These are phyloP conservation scores for Fusarium sp. DNA, from an alignment of 2,329 filamentous ascomycete genomes.

Conservation along the genomic window DNA sequence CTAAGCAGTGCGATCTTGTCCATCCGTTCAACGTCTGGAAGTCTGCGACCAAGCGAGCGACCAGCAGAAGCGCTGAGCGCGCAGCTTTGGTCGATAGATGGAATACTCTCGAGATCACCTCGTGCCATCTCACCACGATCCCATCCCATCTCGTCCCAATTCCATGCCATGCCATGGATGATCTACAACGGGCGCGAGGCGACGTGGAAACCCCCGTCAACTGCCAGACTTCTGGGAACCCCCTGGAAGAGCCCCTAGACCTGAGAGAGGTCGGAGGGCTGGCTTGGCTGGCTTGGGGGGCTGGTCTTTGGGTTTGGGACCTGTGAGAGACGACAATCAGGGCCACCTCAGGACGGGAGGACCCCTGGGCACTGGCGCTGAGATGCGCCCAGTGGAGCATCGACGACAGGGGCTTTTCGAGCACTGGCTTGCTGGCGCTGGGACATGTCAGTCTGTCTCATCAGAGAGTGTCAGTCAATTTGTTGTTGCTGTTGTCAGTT, in stretches of 20 bases:
- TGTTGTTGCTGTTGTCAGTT: constrained; percentile 9
- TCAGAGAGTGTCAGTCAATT: constrained; percentile 15
- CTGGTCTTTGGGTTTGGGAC: constrained; percentile 17
- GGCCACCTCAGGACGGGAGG: constrained; percentile 31
- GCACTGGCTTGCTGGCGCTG: constrained; percentile 23
- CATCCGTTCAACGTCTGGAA: constrained; percentile 33
- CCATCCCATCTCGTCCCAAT: constrained; percentile 37
- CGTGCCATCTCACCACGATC: constrained; percentile 33
- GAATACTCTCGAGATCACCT: constrained; percentile 10
- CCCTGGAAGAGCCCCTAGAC: constrained; percentile 29
- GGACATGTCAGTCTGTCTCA: constrained; percentile 33
- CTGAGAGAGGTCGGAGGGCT: constrained; percentile 20
- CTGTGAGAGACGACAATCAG: constrained; percentile 17
- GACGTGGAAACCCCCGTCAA: constrained; percentile 32
- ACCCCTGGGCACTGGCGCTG: constrained; percentile 42
- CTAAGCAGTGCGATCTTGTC: constrained; percentile 18
- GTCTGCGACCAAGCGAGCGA: constrained; percentile 33
- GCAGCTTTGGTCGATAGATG: neutral
- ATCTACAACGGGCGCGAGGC: constrained; percentile 38
- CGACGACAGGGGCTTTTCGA: constrained; percentile 22
- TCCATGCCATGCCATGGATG: constrained; percentile 36
- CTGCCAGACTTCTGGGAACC: constrained; percentile 34
- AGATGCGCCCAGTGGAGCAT: constrained; percentile 42
- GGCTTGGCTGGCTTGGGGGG: constrained; percentile 6
- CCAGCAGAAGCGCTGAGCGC: constrained; percentile 32